Conservation (phyloP, 2,329 filamentous ascomycete genomes). For the Aspergillus calidoustus region DNA sequence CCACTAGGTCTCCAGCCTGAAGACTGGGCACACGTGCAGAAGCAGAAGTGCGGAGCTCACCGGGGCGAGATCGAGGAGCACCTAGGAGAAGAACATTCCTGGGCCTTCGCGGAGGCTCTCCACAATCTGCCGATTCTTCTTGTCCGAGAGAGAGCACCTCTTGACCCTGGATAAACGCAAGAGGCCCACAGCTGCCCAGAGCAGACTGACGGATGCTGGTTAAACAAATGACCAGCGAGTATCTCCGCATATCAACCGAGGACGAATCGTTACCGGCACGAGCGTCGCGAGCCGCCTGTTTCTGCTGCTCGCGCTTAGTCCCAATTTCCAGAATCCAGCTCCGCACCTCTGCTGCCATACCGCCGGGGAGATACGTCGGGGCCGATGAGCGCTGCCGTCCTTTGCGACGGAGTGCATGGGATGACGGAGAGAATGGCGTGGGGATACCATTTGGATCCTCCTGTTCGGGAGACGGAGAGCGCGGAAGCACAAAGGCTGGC, state of each 20-base stretch:
- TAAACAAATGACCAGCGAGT: slow-evolving; percentile 28
- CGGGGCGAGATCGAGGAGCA: slow-evolving; percentile 24
- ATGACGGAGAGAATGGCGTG: slow-evolving; percentile 43
- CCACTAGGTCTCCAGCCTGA: slow-evolving; percentile 31
- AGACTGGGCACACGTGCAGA: slow-evolving; percentile 14
- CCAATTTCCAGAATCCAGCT: slow-evolving; percentile 47
- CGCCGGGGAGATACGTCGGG: slow-evolving; percentile 39
- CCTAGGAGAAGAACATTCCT: slow-evolving; percentile 38
- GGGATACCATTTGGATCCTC: slow-evolving; percentile 25
- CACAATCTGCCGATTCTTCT: not conserved
- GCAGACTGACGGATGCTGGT: slow-evolving; percentile 21
- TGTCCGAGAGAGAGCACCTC: not conserved
- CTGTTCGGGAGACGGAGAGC: slow-evolving; percentile 38
- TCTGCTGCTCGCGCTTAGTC: slow-evolving; percentile 33
- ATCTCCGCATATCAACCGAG: slow-evolving; percentile 15
- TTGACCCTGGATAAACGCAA: slow-evolving; percentile 30
- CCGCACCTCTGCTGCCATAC: slow-evolving; percentile 48
- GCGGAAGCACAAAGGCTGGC: slow-evolving; percentile 44
- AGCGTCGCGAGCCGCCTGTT: not conserved
- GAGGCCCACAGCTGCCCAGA: slow-evolving; percentile 31
- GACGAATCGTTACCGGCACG: not conserved
- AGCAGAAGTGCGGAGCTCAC: not conserved
- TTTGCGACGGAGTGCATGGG: slow-evolving; percentile 35
- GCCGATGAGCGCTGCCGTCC: slow-evolving; percentile 31
- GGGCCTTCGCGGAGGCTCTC: not conserved